phyloP scores from a whole-genome alignment of 352 stramenopile genomes.

The Phytophthora pistaciae region DNA sequence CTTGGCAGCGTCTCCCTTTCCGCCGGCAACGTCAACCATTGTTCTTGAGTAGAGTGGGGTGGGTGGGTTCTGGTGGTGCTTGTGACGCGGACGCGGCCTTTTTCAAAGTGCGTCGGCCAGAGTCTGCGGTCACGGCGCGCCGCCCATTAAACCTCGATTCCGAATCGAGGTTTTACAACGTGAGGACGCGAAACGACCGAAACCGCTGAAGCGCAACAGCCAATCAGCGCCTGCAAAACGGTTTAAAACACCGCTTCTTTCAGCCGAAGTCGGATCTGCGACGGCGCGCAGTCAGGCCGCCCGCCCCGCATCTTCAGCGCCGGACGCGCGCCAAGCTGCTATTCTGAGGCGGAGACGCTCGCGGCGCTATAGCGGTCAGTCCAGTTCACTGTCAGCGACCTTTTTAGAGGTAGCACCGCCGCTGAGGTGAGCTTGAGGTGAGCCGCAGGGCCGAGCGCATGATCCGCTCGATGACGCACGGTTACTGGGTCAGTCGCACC shows the following conservation, averaged over 20 bases:
- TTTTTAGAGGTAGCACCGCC: background rate
- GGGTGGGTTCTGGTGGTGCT: conserved; percentile 39
- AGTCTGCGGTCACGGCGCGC: conserved; percentile 6
- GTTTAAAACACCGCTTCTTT: conserved; percentile 7
- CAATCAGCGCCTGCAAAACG: conserved; percentile 10
- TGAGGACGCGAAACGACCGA: conserved; percentile 35
- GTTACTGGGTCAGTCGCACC: conserved; percentile 23
- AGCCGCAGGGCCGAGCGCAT: background rate
- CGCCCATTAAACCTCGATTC: conserved; percentile 20
- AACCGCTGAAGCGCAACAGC: conserved; percentile 11
- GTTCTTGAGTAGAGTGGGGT: conserved; percentile 15
- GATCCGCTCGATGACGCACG: conserved; percentile 11
- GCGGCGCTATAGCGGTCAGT: background rate
- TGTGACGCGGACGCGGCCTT: conserved; percentile 33
- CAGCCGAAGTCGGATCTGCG: background rate
- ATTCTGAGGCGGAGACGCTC: background rate
- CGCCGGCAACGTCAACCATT: conserved; percentile 57
- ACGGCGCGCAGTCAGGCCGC: background rate
- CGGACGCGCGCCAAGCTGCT: background rate
- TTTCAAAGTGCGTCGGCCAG: conserved; percentile 53
- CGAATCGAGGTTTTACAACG: conserved; percentile 24
- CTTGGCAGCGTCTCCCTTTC: conserved; percentile 84
- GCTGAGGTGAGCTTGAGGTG: background rate
- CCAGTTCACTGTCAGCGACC: background rate
- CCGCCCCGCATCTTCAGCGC: background rate